Percentiles rank a stretch among this genome's conserved stretches.
Conservation (phyloP, 345 rosid genomes). For the Camelina neglecta region DNA sequence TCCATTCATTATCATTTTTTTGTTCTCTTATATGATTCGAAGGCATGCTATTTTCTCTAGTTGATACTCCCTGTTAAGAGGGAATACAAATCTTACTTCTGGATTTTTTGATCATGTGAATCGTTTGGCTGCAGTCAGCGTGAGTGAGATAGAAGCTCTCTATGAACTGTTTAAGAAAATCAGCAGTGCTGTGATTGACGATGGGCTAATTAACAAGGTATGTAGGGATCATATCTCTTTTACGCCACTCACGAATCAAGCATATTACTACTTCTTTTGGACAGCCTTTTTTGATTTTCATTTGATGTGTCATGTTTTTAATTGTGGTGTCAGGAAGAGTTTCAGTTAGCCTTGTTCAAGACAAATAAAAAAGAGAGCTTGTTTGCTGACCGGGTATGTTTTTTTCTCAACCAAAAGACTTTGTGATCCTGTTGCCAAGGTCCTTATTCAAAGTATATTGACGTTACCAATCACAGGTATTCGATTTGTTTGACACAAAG, state of each 20-base stretch:
- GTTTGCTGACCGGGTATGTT: slow-evolving; percentile 67
- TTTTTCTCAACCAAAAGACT: not conserved
- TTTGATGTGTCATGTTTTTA: not conserved
- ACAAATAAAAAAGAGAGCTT: slow-evolving; percentile 75
- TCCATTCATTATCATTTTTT: slow-evolving; percentile 4
- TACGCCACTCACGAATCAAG: not conserved
- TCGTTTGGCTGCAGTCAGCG: slow-evolving; percentile 66
- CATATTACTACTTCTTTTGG: slow-evolving; percentile 18
- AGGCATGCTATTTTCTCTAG: slow-evolving; percentile 14
- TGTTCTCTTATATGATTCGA: slow-evolving; percentile 17
- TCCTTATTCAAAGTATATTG: slow-evolving; percentile 7
- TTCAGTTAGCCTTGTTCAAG: slow-evolving; percentile 70
- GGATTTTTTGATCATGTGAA: slow-evolving; percentile 5
- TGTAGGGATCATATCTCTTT: slow-evolving; percentile 4
- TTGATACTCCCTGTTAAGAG: slow-evolving; percentile 15
- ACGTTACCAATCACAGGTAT: slow-evolving; percentile 58
- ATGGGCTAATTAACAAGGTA: slow-evolving; percentile 94
- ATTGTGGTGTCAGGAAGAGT: slow-evolving; percentile 59
- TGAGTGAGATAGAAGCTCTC: slow-evolving; percentile 92
- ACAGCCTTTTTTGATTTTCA: slow-evolving; percentile 5
- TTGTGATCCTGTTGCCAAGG: slow-evolving; percentile 15
- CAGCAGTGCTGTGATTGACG: slow-evolving; percentile 94
- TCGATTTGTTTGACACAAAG: slow-evolving; percentile 87
- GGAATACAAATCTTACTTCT: slow-evolving; percentile 5
- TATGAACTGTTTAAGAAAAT: slow-evolving; percentile 96